Conservation (phyloP, 1,139 yeast genomes). For the Protomyces gravidus region DNA sequence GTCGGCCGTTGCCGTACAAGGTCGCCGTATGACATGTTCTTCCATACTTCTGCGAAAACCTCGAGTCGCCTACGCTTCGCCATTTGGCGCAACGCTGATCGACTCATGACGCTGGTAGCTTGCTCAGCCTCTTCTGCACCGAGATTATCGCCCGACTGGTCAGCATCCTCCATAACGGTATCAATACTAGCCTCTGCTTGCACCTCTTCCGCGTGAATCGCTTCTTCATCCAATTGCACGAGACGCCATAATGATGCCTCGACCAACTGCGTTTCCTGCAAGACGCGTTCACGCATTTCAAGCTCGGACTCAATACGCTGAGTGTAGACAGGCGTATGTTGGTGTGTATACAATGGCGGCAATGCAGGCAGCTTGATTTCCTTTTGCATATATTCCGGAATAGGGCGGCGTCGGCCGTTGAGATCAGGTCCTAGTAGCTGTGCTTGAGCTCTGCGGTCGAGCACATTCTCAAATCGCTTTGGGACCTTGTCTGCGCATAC, state of each 20-base stretch:
- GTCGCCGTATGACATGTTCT: constrained; percentile 18
- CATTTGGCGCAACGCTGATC: constrained; percentile 1
- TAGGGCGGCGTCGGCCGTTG: constrained; percentile 20
- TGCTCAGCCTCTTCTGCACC: background rate
- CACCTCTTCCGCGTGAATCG: background rate
- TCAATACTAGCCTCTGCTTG: background rate
- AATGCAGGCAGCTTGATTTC: constrained; percentile 17
- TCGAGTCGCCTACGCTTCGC: constrained; percentile 1
- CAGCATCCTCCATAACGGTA: constrained; percentile 1
- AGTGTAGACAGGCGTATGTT: constrained; percentile 5
- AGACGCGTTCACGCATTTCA: constrained; percentile 13
- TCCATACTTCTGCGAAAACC: constrained; percentile 16
- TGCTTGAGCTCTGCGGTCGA: constrained; percentile 6
- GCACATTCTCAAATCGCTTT: constrained; percentile 15
- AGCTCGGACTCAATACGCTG: constrained; percentile 4
- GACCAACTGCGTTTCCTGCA: constrained; percentile 10
- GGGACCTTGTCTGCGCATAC: constrained; percentile 14
- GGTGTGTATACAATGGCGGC: constrained; percentile 24
- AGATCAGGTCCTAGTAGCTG: constrained; percentile 22
- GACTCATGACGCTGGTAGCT: constrained; percentile 17
- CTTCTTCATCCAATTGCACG: constrained; percentile 8
- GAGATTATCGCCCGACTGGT: background rate
- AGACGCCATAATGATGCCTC: constrained; percentile 15
- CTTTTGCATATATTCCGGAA: constrained; percentile 21
- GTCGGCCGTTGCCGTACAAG: constrained; percentile 12